Conservation (phyloP, 345 rosid genomes). For the Salix suchowensis region DNA sequence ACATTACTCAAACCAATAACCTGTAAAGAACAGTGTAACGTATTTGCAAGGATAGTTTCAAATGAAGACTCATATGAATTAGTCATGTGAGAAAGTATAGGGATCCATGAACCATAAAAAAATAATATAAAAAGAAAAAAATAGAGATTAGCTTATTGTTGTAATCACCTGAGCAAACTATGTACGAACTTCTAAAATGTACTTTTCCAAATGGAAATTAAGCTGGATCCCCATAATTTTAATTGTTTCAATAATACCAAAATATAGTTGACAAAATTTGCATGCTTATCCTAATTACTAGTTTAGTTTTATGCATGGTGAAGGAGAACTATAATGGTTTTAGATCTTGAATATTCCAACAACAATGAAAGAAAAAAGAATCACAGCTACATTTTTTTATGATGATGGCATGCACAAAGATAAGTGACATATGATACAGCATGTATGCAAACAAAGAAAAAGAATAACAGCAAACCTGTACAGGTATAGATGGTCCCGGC, state of each 20-base stretch:
- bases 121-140: neutral
- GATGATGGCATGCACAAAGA: neutral
- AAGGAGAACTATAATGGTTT: neutral
- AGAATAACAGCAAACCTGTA: conserved; percentile 56
- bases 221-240: neutral
- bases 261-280: neutral
- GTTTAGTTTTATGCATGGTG: neutral
- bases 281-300: neutral
- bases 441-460: neutral
- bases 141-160: neutral
- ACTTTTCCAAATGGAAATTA: neutral
- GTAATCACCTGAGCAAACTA: neutral
- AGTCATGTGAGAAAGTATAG: neutral
- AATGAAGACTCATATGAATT: neutral
- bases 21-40: conserved; percentile 34
- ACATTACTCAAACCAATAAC: conserved; percentile 85
- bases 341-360: neutral
- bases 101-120: neutral
- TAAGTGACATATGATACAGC: neutral
- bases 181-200: neutral
- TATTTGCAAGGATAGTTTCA: conserved; percentile 9
- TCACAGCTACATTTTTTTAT: neutral
- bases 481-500: conserved; percentile 97
- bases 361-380: neutral
- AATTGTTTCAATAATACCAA: neutral